phyloP scores from a whole-genome alignment of 2,329 filamentous ascomycete genomes.

The Cryphonectria carpinicola region DNA sequence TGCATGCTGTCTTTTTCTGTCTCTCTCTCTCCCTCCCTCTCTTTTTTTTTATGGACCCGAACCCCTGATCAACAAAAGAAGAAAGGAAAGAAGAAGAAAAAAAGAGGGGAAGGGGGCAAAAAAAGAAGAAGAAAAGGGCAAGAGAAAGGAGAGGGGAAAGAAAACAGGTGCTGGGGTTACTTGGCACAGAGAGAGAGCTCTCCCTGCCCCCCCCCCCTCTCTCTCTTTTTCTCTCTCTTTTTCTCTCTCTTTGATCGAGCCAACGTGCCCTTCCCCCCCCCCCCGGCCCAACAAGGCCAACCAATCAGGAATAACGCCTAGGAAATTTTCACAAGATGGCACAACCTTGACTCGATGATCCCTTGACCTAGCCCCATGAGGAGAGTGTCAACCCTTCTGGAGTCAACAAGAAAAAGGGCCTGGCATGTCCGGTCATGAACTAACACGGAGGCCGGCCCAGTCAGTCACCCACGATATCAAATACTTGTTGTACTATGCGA shows the following conservation, averaged over 20 bases:
- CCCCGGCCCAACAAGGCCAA: not conserved
- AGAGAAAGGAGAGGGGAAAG: not conserved
- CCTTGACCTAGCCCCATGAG: not conserved
- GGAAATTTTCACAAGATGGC: slow-evolving; percentile 1
- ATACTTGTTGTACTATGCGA: not conserved
- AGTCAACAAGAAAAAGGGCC: not conserved
- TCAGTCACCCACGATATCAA: slow-evolving; percentile 1
- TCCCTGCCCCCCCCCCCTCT: not conserved
- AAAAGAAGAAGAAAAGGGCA: not conserved
- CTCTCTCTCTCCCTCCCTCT: too few species aligned
- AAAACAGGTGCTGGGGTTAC: not conserved
- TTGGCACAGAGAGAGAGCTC: not conserved
- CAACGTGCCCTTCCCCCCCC: not conserved
- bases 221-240: not conserved
- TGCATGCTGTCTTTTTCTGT: not conserved
- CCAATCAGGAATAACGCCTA: not conserved
- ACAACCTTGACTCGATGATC: slow-evolving; percentile 1
- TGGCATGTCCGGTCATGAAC: not conserved
- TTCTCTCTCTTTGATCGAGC: not conserved
- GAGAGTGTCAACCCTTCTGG: slow-evolving; percentile 5
- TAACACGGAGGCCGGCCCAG: not conserved
- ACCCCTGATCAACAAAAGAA: not conserved
- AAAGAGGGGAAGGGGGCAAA: not conserved
- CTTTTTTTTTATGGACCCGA: not conserved
- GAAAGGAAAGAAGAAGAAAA: not conserved